phyloP scores from a whole-genome alignment of 768 basidiomycete species.

The Pulveroboletus sp. region DNA sequence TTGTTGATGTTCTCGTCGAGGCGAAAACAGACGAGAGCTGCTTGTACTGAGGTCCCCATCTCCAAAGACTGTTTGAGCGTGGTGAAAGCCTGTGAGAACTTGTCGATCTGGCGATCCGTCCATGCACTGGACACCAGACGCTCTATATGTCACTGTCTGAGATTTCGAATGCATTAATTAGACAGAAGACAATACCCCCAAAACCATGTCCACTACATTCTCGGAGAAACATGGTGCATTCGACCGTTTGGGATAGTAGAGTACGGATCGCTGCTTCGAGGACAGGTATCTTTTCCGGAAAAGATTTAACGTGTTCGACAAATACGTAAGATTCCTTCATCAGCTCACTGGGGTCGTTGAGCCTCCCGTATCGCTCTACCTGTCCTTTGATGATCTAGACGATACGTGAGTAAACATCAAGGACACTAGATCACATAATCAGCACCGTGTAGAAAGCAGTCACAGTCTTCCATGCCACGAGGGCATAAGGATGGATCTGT shows the following conservation, averaged over 20 bases:
- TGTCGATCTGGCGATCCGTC: slow-evolving; percentile 18
- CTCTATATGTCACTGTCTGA: slow-evolving; percentile 14
- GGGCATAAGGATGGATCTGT: slow-evolving; percentile 25
- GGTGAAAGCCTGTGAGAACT: slow-evolving; percentile 21
- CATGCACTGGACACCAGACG: slow-evolving; percentile 13
- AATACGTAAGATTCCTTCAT: slow-evolving; percentile 33
- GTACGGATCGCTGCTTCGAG: slow-evolving; percentile 26
- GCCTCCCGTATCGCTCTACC: slow-evolving; percentile 20
- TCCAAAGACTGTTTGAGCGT: slow-evolving; percentile 25
- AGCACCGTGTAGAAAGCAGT: slow-evolving; percentile 27
- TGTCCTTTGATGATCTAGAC: slow-evolving; percentile 28
- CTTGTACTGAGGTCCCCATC: slow-evolving; percentile 22
- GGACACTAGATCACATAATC: background rate
- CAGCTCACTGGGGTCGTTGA: slow-evolving; percentile 24
- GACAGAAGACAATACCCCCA: slow-evolving; percentile 19
- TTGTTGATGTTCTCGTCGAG: slow-evolving; percentile 24
- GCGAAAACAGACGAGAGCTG: slow-evolving; percentile 26
- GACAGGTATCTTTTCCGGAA: slow-evolving; percentile 25
- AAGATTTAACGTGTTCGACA: slow-evolving; percentile 25
- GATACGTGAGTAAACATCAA: slow-evolving; percentile 4
- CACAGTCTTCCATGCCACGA: slow-evolving; percentile 26
- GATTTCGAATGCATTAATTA: background rate
- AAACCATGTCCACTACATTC: slow-evolving; percentile 35
- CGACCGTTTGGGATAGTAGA: slow-evolving; percentile 31
- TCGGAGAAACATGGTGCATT: slow-evolving; percentile 34